Evolutionary conservation across 371 early-diverging fungal genomes (phyloP).

Genomic region (Amoeboaphelidium occidentale): DNA sequence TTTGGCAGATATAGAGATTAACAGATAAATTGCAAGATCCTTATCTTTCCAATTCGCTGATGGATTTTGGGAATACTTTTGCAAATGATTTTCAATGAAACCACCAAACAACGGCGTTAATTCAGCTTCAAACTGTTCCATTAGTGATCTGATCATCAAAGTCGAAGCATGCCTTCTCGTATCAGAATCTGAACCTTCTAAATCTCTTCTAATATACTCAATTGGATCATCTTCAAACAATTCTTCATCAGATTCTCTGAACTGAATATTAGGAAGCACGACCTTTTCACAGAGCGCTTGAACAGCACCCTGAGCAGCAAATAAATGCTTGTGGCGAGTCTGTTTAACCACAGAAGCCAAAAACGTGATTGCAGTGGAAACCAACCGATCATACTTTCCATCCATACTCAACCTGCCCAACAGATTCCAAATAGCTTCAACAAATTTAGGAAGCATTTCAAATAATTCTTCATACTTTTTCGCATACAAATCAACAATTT

Average conservation of each 20-base stretch:
- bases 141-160: conserved; percentile 69
- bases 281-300: conserved; percentile 61
- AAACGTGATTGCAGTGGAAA: conserved; percentile 63
- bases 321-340: conserved; percentile 35
- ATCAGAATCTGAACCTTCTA: conserved; percentile 78
- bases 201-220: conserved; percentile 68
- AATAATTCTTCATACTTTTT: conserved; percentile 75
- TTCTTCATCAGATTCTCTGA: conserved; percentile 73
- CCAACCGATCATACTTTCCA: conserved; percentile 61
- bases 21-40: conserved; percentile 74
- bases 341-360: conserved; percentile 64
- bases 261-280: conserved; percentile 66
- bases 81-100: conserved; percentile 29
- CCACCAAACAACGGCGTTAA: conserved; percentile 51
- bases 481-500: conserved; percentile 63
- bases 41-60: conserved; percentile 75
- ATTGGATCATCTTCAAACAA: conserved; percentile 87
- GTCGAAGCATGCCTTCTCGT: conserved; percentile 76
- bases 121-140: conserved; percentile 55
- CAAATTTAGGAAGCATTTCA: conserved; percentile 39
- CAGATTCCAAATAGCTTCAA: conserved; percentile 57
- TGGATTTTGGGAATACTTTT: conserved; percentile 40
- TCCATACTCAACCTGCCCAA: conserved; percentile 39
- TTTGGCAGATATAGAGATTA: conserved; percentile 58
- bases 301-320: conserved; percentile 38